phyloP scores from a whole-genome alignment of 1,284 basidiomycete species.

The Boletus hoseneyae region DNA sequence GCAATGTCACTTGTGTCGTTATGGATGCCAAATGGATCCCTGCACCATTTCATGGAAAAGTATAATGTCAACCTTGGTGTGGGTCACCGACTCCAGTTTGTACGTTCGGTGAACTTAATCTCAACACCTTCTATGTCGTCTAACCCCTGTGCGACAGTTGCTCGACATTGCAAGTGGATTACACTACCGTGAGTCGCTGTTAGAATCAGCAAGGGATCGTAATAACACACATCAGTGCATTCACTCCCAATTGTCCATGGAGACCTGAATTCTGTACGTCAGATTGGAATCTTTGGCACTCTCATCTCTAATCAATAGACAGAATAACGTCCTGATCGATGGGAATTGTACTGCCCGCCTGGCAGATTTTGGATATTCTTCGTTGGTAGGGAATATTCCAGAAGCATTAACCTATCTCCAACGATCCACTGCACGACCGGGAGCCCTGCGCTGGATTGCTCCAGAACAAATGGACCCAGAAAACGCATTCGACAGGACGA shows the following conservation, averaged over 20 bases:
- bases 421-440: too few species aligned
- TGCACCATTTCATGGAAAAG: constrained; percentile 9
- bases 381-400: too few species aligned
- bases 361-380: too few species aligned
- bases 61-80: neutral
- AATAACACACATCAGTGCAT: constrained; percentile 11
- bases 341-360: too few species aligned
- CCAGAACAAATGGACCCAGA: too few species aligned
- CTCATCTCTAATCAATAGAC: too few species aligned
- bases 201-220: accelerated
- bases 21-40: constrained; percentile 19
- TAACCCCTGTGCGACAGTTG: neutral
- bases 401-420: too few species aligned
- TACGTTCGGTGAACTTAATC: neutral
- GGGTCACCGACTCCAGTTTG: constrained; percentile 9
- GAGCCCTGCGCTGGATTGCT: too few species aligned
- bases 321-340: too few species aligned
- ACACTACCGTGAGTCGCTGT: constrained; percentile 10
- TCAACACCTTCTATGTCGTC: neutral
- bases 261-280: constrained; percentile 8
- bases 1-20: constrained; percentile 16
- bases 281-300: too few species aligned
- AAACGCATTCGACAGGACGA: too few species aligned
- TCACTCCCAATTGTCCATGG: constrained; percentile 17
- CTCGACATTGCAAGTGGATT: constrained; percentile 13